Percentiles rank a stretch among this genome's conserved stretches.
phyloP scores from a whole-genome alignment of 192 early-diverging fungal species.

The Coemansia sp. region DNA sequence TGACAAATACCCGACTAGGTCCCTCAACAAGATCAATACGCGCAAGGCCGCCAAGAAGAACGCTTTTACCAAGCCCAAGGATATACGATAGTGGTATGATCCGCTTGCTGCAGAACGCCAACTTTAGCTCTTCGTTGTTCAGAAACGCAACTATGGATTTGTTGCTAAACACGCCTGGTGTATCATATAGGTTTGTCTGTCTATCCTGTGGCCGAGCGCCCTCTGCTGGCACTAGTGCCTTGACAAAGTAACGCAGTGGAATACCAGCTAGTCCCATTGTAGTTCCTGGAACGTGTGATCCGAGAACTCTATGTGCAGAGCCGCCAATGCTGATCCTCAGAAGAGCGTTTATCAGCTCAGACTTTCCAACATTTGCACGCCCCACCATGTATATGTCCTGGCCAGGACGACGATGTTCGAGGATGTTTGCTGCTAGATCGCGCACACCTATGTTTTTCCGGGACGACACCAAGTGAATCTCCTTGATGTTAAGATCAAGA shows the following conservation, averaged over 20 bases:
- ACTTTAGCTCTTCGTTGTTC: conserved; percentile 56
- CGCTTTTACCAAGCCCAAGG: conserved; percentile 54
- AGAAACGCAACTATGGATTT: conserved; percentile 56
- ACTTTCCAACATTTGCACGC: conserved; percentile 77
- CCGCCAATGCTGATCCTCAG: conserved; percentile 56
- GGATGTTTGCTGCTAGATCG: conserved; percentile 53
- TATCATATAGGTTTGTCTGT: conserved; percentile 57
- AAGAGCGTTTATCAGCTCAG: conserved; percentile 69
- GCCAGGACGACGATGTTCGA: conserved; percentile 32
- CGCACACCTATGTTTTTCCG: conserved; percentile 60
- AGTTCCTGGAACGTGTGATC: conserved; percentile 69
- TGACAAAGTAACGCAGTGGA: conserved; percentile 59
- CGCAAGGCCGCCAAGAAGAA: conserved; percentile 61
- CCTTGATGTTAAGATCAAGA: conserved; percentile 42
- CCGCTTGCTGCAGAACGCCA: conserved; percentile 41
- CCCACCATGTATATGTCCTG: conserved; percentile 74
- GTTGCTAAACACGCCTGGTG: conserved; percentile 65
- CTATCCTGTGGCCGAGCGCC: conserved; percentile 37
- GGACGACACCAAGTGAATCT: conserved; percentile 61
- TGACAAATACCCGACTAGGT: conserved; percentile 52
- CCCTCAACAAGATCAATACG: conserved; percentile 61
- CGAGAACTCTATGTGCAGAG: conserved; percentile 57
- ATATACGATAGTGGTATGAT: conserved; percentile 60
- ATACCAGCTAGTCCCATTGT: conserved; percentile 67
- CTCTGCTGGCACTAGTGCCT: conserved; percentile 40